Evolutionary conservation across 805 yeast genomes (phyloP).

Genomic region (Hanseniaspora thailandica): DNA sequence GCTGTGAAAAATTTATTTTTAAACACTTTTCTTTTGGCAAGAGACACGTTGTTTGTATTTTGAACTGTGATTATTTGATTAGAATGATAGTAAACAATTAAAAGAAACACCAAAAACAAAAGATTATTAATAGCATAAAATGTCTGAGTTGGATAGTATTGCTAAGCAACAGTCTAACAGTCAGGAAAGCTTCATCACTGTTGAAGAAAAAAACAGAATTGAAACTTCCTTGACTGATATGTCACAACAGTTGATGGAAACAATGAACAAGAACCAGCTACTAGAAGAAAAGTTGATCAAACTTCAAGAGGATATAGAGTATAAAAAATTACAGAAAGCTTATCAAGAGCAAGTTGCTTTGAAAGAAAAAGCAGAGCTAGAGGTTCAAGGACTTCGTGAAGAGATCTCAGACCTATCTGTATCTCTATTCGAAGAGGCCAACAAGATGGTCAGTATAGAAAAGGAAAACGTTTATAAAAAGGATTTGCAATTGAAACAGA

Average conservation of each 20-base stretch:
- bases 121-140: not conserved
- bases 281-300: not conserved
- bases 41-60: not conserved
- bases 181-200: conserved; percentile 5
- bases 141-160: not conserved
- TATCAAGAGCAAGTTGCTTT: not conserved
- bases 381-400: conserved; percentile 46
- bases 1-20: not conserved
- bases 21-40: not conserved
- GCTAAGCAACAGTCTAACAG: not conserved
- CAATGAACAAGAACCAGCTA: conserved; percentile 12
- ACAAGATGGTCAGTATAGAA: conserved; percentile 71
- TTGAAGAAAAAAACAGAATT: conserved; percentile 11
- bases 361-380: conserved; percentile 40
- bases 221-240: conserved; percentile 8
- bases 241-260: conserved; percentile 12
- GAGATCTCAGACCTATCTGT: conserved; percentile 75
- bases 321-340: not conserved
- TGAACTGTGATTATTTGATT: not conserved
- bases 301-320: not conserved
- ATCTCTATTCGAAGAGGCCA: conserved; percentile 72
- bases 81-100: not conserved
- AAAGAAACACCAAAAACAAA: not conserved
- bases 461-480: conserved; percentile 51
- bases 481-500: conserved; percentile 46